A percentile compares a stretch with the other conserved stretches of the same genome.
These are phyloP conservation scores for Lonicera japonica DNA, from an alignment of 129 eudicot species.

Conservation along the genomic window DNA sequence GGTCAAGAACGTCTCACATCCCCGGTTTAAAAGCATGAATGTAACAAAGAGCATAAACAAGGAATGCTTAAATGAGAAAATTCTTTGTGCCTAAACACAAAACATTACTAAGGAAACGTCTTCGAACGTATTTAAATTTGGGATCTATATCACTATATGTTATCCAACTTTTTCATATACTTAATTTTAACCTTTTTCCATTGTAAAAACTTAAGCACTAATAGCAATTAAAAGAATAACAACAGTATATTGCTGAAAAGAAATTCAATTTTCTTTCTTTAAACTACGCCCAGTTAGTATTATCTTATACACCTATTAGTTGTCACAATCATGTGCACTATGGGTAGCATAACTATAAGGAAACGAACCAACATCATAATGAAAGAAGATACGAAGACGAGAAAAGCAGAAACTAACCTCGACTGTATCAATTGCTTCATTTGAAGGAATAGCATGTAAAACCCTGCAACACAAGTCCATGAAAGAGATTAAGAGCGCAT, in stretches of 20 bases:
- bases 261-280: too few relatives aligned
- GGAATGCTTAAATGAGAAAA: not conserved
- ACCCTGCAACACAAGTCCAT: slow-evolving; percentile 45
- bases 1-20: not conserved
- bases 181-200: too few relatives aligned
- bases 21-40: not conserved
- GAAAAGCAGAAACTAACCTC: slow-evolving; percentile 51
- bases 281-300: too few relatives aligned
- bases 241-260: too few relatives aligned
- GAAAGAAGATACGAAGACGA: not conserved
- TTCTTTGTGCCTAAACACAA: too few relatives aligned
- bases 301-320: not conserved
- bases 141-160: too few relatives aligned
- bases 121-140: too few relatives aligned
- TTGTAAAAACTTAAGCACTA: too few relatives aligned
- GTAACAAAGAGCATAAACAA: not conserved
- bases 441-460: slow-evolving; percentile 84
- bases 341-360: not conserved
- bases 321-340: not conserved
- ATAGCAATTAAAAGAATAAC: too few relatives aligned
- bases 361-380: not conserved
- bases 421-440: slow-evolving; percentile 92
- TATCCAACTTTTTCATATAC: too few relatives aligned
- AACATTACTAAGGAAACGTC: too few relatives aligned
- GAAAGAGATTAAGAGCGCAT: not conserved